Base-by-base conservation (phyloP, 1,139 yeast species). In the Taphrina flavorubra region DNA sequence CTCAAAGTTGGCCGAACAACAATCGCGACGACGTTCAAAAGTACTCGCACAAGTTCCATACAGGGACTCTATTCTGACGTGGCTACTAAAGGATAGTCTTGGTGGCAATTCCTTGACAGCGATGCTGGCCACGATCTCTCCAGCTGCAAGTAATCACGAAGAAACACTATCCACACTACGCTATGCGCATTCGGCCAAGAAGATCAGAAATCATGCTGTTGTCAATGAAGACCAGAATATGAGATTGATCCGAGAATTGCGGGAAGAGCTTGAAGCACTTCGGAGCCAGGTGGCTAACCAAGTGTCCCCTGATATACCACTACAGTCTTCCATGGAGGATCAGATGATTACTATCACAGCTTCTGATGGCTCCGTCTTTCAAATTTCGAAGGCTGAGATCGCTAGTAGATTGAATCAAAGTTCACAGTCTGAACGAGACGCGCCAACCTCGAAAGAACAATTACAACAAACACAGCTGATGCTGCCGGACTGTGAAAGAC, bases 71-170 rank as follows among this genome's bases (percentile, higher is more conserved):
- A 81, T 82, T 0, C 78, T 89, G 69, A 89, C 96, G 0, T 88
- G 91, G 84, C 78, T 89, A 3, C 80, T 89, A 69, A 87, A 87
- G 74, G 92, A 88, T 72, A 86, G 86, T 72, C 80, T 88, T 46
- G 89, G 90, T 0, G 94, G 94, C 0, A 88, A 88, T 74, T 86
- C 90, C 36, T 87, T 86, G 74, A 88, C 91, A 0, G 86, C 86
- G 53, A 88, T 88, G 92, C 81, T 88, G 8, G 90, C 90, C 49
- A 88, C 92, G 75, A 80, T 89, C 0, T 86, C 92, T 11, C 92
- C 96, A 0, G 81, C 89, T 14, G 91, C 87, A 16, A 47, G 68
- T 18, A 49, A 58, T 75, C 85, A 85, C 74, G 94, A 89, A 31
- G 96, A 89, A 73, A 86, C 90, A 0, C 77, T 85, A 72, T 88